A percentile compares a stretch with the other conserved stretches of the same genome.
Conservation (phyloP, 345 rosid species). For the Abelmoschus esculentus region DNA sequence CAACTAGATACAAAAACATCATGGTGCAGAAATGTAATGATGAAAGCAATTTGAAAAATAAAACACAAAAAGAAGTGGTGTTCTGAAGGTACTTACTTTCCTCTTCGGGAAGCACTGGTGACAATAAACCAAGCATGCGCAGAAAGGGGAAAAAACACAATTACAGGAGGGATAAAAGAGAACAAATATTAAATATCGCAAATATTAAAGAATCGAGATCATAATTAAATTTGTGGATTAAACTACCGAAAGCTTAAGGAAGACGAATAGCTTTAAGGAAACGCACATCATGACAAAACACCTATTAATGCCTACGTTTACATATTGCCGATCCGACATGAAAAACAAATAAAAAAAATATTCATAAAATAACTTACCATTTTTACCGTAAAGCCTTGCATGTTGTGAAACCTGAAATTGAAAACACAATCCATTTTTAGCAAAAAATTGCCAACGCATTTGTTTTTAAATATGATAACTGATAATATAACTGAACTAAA, state of each 20-base stretch:
- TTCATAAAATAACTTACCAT: conserved; percentile 39
- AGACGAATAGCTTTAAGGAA: not conserved
- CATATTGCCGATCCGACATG: not conserved
- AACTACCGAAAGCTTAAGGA: not conserved
- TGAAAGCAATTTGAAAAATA: conserved; percentile 16
- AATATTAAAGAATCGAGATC: not conserved
- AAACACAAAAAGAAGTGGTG: not conserved
- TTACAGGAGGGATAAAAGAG: conserved; percentile 16
- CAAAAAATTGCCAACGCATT: not conserved
- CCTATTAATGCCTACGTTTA: not conserved
- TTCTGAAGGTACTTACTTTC: conserved; percentile 53
- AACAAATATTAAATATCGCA: not conserved
- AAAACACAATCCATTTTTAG: conserved; percentile 10
- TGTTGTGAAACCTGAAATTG: conserved; percentile 52
- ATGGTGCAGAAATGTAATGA: not conserved
- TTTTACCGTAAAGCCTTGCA: conserved; percentile 56
- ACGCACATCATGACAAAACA: not conserved
- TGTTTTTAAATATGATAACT: not conserved
- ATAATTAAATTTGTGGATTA: not conserved
- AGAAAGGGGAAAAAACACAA: conserved; percentile 15
- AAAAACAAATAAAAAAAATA: not conserved
- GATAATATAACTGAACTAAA: conserved; percentile 1
- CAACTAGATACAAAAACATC: not conserved
- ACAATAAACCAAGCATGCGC: conserved; percentile 33
- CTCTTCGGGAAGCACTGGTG: conserved; percentile 82